Evolutionary conservation across 1,284 basidiomycete genomes (phyloP), one percentile per base, ranked within the genome.

Genomic region (Cutaneotrichosporon cyanovorans): DNA sequence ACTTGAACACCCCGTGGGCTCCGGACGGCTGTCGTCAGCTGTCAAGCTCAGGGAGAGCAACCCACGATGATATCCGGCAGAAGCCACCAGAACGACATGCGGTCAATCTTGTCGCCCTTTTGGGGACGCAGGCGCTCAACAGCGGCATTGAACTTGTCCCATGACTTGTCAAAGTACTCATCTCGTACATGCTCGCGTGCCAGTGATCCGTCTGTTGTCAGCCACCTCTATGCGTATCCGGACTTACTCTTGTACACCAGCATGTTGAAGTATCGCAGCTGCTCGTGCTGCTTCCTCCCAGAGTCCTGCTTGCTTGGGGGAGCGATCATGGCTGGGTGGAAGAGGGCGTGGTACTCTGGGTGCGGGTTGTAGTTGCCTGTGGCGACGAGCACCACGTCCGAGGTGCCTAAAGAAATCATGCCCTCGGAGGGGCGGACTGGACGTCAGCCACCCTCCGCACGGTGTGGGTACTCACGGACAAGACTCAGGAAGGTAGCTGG

Each of bases 341-440:
- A 69, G 53, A 77, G 76, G 14, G 72, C 68, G 56, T 77, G 75
- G 53, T 69, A 74, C 45, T 76, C 73, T 1, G 66, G 61, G 48
- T 71, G 59, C 10, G 76, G 74, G 30, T 64, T 61, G 51, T 76
- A 76, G 25, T 41, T 41, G 18, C 49, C 53, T 0, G 66, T 83
- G 3, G 85, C 85, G 40, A 92, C 77, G 18, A 92, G 77, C 55
- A 90, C 80, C 0, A 89, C 92, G 12, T 89, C 90, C 0, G 87
- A 90, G 7, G 89, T 95, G 25, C 89, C 89, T n/a, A 93, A 77
- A 10, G 87, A 90, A 25, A 93, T 78, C 33, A 93, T 76, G 7
- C 87, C 89, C 63, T 93, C 87, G 12, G 50, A 56, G 23, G 49
- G 55, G 20, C 51, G 85, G 80, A n/a, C 84, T 82, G n/a, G n/a